Evolutionary conservation across 2,329 filamentous ascomycete genomes (phyloP), one percentile per base, ranked within the genome.

Genomic region (Xylogone sp.): DNA sequence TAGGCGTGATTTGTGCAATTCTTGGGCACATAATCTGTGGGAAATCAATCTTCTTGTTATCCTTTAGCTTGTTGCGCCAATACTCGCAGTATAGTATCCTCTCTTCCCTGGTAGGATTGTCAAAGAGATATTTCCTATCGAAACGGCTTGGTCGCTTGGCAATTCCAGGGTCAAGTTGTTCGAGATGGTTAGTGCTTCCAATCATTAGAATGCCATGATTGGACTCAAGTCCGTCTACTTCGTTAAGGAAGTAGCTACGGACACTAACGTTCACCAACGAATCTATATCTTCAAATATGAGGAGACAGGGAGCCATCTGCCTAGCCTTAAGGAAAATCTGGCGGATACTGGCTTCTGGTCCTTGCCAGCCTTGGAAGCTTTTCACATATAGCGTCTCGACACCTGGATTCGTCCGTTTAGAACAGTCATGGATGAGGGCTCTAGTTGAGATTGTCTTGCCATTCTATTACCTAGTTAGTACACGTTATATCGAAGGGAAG

Each of bases 151-250:
- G 84, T 2, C 84, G 75, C 71, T 86, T 86, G 8, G 78, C 74
- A 22, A 84, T 85, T 19, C 84, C 84, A 0, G 84, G 84, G 56
- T 88, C 85, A 4, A 89, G 69, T 1, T 77, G 74, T 31, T 88
- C 84, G 4, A 88, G 73, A 57, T 83, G 77, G 60, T 87, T 87
- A 0, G 84, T 87, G 49, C 77, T 82, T 24, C 80, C 83, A 22
- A 87, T 75, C 70, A 89, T 86, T 59, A 88, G 78, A 48, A 88
- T 87, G 10, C 86, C 86, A 56, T 88, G 82, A 56, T 89, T 89
- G 56, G 75, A 78, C 59, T 81, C 79, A 10, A 89, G 77, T 0
- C 86, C 86, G 55, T 89, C 86, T 2, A 88, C 80, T 65, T 88
- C 84, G 62, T 88, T 89, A 45, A 88, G 73, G 68, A 89, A 89